These are phyloP conservation scores for Solanum pinnatisectum DNA, from an alignment of 257 asterid species.

Conservation along the genomic window DNA sequence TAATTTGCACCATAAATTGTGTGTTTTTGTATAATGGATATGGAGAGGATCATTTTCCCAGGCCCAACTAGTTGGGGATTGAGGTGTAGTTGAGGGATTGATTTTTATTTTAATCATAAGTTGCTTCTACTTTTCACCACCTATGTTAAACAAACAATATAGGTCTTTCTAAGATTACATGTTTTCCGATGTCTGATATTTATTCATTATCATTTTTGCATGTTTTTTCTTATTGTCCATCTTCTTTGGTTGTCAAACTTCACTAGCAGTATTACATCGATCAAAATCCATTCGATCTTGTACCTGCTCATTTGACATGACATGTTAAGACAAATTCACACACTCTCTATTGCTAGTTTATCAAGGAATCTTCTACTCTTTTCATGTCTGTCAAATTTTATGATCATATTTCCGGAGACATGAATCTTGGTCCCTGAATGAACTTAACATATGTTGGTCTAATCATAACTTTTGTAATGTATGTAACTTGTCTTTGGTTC, in stretches of 20 bases:
- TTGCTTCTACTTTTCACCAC: not conserved
- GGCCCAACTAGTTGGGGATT: not conserved
- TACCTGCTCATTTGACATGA: not conserved
- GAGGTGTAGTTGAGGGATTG: not conserved
- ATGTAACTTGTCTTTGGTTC: slow-evolving; percentile 3
- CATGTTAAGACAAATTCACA: not conserved
- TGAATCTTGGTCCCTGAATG: not conserved
- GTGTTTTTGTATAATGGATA: not conserved
- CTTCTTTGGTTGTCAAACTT: not conserved
- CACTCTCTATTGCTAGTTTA: not conserved
- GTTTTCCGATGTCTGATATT: not conserved
- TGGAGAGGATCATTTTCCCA: not conserved
- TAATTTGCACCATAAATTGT: not conserved
- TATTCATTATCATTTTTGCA: not conserved
- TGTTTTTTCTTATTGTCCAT: not conserved
- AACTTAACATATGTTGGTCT: not conserved
- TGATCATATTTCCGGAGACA: not conserved
- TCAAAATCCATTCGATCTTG: not conserved
- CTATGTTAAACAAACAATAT: not conserved
- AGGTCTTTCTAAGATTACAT: not conserved
- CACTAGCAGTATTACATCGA: not conserved
- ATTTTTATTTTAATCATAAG: not conserved
- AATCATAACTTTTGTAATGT: not conserved
- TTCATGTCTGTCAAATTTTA: not conserved
- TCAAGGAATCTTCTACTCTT: not conserved